These are phyloP conservation scores for Amoeboaphelidium protococcarum DNA, from an alignment of 371 early-diverging fungal species.

Conservation along the genomic window DNA sequence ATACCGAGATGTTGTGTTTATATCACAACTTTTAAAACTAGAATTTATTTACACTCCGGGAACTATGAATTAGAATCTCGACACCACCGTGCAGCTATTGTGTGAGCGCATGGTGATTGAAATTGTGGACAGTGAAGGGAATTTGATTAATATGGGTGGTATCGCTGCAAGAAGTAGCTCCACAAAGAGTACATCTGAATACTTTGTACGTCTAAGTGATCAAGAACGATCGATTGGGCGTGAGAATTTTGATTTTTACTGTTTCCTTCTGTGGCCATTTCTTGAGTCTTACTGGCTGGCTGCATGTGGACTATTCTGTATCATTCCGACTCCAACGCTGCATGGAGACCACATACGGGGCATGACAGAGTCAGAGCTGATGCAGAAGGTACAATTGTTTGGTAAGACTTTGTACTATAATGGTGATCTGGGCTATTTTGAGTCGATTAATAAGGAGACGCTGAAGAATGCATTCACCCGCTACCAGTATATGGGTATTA, in stretches of 20 bases:
- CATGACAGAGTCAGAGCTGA: slow-evolving; percentile 33
- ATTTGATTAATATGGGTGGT: too few species aligned
- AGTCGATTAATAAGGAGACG: slow-evolving; percentile 62
- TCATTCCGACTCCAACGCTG: neutral
- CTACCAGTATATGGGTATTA: slow-evolving; percentile 35
- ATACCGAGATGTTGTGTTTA: slow-evolving; percentile 36
- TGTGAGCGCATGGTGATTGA: slow-evolving; percentile 15
- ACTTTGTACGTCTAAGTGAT: slow-evolving; percentile 14
- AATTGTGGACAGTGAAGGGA: slow-evolving; percentile 6
- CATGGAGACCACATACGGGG: too few species aligned
- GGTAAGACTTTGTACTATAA: slow-evolving; percentile 58
- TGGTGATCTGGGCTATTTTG: slow-evolving; percentile 43
- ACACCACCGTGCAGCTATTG: slow-evolving; percentile 32
- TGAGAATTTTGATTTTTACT: slow-evolving; percentile 61
- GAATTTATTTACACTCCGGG: slow-evolving; percentile 63
- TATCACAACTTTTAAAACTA: slow-evolving; percentile 44
- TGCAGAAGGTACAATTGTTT: slow-evolving; percentile 37
- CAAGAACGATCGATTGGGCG: slow-evolving; percentile 46
- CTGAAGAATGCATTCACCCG: slow-evolving; percentile 41
- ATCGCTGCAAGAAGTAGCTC: too few species aligned
- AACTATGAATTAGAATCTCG: slow-evolving; percentile 35
- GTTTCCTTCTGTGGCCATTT: slow-evolving; percentile 64
- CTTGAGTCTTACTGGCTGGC: slow-evolving; percentile 68
- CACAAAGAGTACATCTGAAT: too few species aligned
- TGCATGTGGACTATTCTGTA: neutral